These are phyloP conservation scores for Leptosphaerulina australis DNA, from an alignment of 2,329 filamentous ascomycete species.

Conservation along the genomic window DNA sequence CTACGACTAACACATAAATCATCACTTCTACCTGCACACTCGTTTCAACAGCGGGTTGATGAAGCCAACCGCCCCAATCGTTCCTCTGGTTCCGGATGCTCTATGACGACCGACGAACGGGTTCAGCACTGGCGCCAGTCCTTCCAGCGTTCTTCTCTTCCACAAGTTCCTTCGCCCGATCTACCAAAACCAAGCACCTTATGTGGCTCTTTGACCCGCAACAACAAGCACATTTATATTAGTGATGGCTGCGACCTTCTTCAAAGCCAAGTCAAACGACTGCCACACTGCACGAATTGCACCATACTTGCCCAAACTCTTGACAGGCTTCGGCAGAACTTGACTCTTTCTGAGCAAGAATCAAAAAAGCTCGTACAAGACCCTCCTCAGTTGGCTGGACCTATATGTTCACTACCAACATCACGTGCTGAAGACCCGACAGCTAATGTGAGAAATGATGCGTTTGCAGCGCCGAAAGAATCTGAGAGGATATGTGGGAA, in stretches of 20 bases:
- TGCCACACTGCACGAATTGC: constrained; percentile 31
- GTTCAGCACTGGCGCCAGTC: constrained; percentile 27
- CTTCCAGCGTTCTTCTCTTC: background rate
- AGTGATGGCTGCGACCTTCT: background rate
- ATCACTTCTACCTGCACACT: too few species aligned
- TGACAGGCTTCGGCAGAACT: constrained; percentile 30
- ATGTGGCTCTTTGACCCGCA: constrained; percentile 24
- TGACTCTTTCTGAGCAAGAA: constrained; percentile 3
- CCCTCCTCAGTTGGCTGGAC: background rate
- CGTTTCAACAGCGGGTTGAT: background rate
- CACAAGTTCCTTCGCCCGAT: background rate
- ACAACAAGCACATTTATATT: constrained; percentile 28
- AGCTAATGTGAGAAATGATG: background rate
- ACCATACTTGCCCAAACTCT: constrained; percentile 33
- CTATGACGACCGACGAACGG: constrained; percentile 35
- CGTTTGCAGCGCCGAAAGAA: background rate
- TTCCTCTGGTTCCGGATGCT: constrained; percentile 26
- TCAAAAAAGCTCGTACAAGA: background rate
- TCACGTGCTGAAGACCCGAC: background rate
- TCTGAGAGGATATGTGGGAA: background rate
- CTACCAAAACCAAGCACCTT: constrained; percentile 14
- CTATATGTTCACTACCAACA: too few species aligned
- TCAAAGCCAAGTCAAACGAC: background rate
- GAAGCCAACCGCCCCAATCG: constrained; percentile 26
- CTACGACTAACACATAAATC: constrained; percentile 21